Conservation (phyloP, 139 green algal species). For the Chlamydomonas schloesseri region DNA sequence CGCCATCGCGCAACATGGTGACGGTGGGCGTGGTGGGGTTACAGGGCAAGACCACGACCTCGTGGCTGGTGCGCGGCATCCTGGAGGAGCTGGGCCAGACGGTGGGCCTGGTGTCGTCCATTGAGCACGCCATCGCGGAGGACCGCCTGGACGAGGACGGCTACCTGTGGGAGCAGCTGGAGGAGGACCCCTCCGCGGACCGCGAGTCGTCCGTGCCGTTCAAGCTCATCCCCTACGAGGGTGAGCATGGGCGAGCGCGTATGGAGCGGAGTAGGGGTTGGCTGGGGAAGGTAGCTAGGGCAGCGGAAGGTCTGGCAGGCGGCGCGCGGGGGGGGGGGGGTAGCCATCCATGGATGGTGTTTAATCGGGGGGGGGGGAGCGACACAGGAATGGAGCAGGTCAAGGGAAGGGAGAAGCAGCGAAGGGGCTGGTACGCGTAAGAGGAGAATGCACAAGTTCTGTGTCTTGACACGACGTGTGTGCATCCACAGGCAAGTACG, state of each 20-base stretch:
- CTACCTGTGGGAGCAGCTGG: constrained; percentile 76
- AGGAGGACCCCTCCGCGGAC: constrained; percentile 75
- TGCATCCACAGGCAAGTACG: constrained; percentile 44
- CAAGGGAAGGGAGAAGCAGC: too few species aligned
- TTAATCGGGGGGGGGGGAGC: too few species aligned
- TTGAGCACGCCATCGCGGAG: constrained; percentile 76
- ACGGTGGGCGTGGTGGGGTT: constrained; percentile 84
- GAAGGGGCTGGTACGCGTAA: too few species aligned
- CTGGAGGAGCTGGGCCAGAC: constrained; percentile 86
- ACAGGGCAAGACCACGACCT: constrained; percentile 95
- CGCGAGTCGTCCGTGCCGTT: constrained; percentile 81
- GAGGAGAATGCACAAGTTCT: too few species aligned
- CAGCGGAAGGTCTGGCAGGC: neutral
- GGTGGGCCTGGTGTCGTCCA: constrained; percentile 8
- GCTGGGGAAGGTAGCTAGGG: too few species aligned
- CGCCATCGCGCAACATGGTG: constrained; percentile 60
- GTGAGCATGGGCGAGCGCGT: too few species aligned
- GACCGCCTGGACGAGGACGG: constrained; percentile 76
- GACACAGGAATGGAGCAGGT: too few species aligned
- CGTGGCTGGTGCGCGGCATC: constrained; percentile 91
- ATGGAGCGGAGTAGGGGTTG: neutral
- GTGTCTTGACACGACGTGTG: too few species aligned
- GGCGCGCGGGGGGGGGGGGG: neutral
- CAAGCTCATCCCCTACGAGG: constrained; percentile 78
- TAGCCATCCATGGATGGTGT: too few species aligned